Evolutionary conservation across 345 rosid species (phyloP), one percentile per base, ranked within the genome.

Genomic region (Diplotaxis tenuifolia): DNA sequence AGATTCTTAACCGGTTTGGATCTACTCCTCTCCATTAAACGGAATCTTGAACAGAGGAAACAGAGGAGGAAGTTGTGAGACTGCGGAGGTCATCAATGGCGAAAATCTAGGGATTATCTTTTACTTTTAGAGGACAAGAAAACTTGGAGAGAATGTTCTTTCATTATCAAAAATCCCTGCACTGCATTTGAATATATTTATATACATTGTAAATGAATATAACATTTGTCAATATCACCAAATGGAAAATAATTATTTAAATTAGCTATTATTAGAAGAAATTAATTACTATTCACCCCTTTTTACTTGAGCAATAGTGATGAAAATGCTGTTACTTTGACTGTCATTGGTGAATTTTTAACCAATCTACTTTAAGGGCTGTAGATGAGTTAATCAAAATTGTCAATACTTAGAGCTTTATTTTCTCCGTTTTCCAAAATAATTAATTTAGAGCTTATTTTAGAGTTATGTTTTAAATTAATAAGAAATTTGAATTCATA

Each of bases 1-100:
- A 88, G 82, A 32, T 81, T 77, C 57, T 36, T 54, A 49, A 75
- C 74, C 28, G 90, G 75, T 64, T 80, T 81, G 38, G 77, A 81
- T 53, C 80, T 70, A 49, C 65, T 73, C 80, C 55, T 75, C 61
- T 80, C 84, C 70, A 65, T 60, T 57, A 16, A 58, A 23, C 67
- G 22, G 21, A 58, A 58, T 62, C 57, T 67, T 60, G 49, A 29
- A 20, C 31, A 25, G 9, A 47, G 54, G 9, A 49, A 56, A 65
- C 71, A 73, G 53, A 74, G 66, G 34, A 3, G 34, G 36, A 18
- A 27, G 40, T 53, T 16, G 45, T 54, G 19, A 69, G 25, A 25
- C 11, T 20, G 2, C 4, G 19, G 1, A 45, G 49, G 60, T 68
- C 73, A 60, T 75, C 78, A 59, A 75, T 67, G 55, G 55, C 15